Base-by-base conservation (phyloP, 108 stramenopile species). In the Cyclostephanos invisitatus region DNA sequence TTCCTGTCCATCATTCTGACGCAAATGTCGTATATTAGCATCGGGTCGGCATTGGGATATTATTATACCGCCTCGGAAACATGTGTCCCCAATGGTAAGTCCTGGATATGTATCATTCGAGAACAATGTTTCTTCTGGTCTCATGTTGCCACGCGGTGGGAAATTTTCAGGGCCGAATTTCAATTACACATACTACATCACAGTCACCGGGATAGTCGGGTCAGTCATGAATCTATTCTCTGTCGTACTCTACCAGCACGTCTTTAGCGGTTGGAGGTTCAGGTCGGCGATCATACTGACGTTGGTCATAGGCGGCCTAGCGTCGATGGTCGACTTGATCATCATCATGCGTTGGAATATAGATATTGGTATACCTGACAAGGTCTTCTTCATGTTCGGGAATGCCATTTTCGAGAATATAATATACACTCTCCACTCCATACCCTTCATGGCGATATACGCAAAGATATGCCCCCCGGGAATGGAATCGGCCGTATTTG, bases 401-500 rank as follows among this genome's bases (percentile, higher is more conserved):
- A 81, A 81, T 61, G 62, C 80, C 15, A 64, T 81, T 9, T 81
- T 81, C 22, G 80, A 75, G 21, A 81, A 76, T 62, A 44, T 81
- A 10, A 70, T 81, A 0, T 21, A 12, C 15, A 76, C 66, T 12
- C 15, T 81, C 17, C 63, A 70, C 21, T 47, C 50, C 3, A 71
- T 81, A 17, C 71, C 80, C 6, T 73, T 77, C 64, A 66, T 55
- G 22, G 40, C 58, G 6, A 65, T 81, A 17, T 77, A 72, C 38
- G 75, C 75, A 25, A 81, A 81, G 75, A 64, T 76, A 44, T 27
- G 70, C 15, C 74, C 74, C 2, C 73, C 73, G 20, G 80, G 80
- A 17, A 81, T 81, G 80, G 80, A 81, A 62, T 65, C 62, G 20
- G 80, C 80, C n/a, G 75, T 81, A 29, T 81, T 81, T 58, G 74